These are phyloP conservation scores for Pleurotus djamor DNA, from an alignment of 768 basidiomycete genomes.

Conservation along the genomic window DNA sequence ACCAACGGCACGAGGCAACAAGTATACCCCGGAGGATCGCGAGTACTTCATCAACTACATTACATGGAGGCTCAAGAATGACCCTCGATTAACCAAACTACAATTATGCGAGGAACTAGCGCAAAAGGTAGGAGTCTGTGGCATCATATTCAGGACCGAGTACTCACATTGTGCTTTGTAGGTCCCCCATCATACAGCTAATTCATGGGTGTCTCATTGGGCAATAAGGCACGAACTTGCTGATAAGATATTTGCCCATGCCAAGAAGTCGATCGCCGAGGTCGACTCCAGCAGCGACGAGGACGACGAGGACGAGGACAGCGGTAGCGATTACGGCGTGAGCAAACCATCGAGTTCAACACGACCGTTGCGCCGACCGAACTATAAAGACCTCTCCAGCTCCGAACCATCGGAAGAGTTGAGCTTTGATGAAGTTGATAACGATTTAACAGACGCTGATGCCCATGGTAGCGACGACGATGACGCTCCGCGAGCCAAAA, in stretches of 20 bases:
- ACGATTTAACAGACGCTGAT: slow-evolving; percentile 20
- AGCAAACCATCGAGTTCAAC: slow-evolving; percentile 11
- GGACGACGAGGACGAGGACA: slow-evolving; percentile 17
- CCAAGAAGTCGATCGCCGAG: slow-evolving; percentile 13
- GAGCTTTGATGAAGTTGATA: slow-evolving; percentile 18
- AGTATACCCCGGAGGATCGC: slow-evolving; percentile 65
- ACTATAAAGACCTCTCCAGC: slow-evolving; percentile 7
- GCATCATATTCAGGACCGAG: not conserved
- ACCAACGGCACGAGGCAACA: slow-evolving; percentile 47
- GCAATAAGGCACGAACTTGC: slow-evolving; percentile 61
- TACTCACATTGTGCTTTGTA: slow-evolving; percentile 20
- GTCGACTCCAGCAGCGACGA: slow-evolving; percentile 26
- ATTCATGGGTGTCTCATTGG: slow-evolving; percentile 72
- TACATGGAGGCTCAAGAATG: slow-evolving; percentile 54
- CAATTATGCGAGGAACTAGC: slow-evolving; percentile 55
- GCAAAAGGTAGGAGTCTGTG: slow-evolving; percentile 43
- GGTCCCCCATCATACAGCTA: slow-evolving; percentile 66
- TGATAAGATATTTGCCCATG: slow-evolving; percentile 58
- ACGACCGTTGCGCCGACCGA: not conserved
- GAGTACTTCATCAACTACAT: slow-evolving; percentile 68
- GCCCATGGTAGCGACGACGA: slow-evolving; percentile 28
- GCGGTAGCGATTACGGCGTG: slow-evolving; percentile 6
- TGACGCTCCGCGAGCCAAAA: slow-evolving; percentile 14
- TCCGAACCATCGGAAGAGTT: slow-evolving; percentile 17
- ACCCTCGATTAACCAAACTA: slow-evolving; percentile 49